Evolutionary conservation across 371 early-diverging fungal genomes (phyloP).

Genomic region (Apophysomyces trapeziformis): DNA sequence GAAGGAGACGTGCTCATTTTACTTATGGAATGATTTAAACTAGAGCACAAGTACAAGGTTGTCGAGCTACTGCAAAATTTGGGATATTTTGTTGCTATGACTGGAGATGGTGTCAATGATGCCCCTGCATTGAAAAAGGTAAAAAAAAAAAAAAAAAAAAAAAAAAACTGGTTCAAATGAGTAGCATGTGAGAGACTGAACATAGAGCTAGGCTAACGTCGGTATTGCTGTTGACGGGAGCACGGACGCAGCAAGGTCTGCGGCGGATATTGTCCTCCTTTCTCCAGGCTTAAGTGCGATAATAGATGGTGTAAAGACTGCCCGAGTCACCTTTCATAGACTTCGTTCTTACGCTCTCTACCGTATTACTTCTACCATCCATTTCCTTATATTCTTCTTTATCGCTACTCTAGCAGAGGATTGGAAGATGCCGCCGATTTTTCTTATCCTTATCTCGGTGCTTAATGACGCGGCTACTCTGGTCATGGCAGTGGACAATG

Average conservation of each 20-base stretch:
- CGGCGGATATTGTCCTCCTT: constrained; percentile 90
- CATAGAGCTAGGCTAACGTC: constrained; percentile 64
- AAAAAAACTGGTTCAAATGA: neutral
- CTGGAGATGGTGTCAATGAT: constrained; percentile 89
- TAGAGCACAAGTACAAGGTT: constrained; percentile 80
- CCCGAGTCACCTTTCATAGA: constrained; percentile 90
- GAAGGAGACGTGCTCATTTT: no score
- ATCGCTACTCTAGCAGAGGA: constrained; percentile 79
- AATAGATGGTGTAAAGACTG: constrained; percentile 82
- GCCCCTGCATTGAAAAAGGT: constrained; percentile 84
- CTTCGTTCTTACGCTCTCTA: constrained; percentile 90
- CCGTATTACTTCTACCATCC: constrained; percentile 91
- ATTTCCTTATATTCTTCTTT: constrained; percentile 93
- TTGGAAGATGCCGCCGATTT: constrained; percentile 82
- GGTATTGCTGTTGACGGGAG: constrained; percentile 88
- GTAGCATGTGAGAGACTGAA: neutral
- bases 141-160: no score
- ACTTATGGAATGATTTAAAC: no score
- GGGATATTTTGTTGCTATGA: constrained; percentile 85
- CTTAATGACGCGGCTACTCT: constrained; percentile 91
- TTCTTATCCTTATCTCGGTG: constrained; percentile 84
- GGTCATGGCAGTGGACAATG: constrained; percentile 92
- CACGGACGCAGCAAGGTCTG: constrained; percentile 92
- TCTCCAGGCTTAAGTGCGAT: constrained; percentile 88
- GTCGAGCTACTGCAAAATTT: constrained; percentile 77